Evolutionary conservation across 305 asterid species (phyloP), one percentile per base, ranked within the genome.

Genomic region (Ruellia speciosa): DNA sequence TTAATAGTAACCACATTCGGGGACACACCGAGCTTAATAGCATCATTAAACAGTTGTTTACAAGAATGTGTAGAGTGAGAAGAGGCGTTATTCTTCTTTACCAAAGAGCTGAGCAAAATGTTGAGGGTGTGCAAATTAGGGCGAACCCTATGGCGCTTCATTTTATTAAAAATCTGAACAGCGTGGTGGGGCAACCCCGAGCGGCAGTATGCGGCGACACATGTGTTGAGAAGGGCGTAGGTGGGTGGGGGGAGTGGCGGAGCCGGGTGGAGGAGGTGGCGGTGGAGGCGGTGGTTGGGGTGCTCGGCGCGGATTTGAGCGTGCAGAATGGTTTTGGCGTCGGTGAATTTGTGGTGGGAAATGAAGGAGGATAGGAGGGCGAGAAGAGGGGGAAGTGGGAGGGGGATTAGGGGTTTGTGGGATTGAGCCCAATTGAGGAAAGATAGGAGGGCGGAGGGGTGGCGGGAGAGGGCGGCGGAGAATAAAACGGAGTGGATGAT

Each of bases 1-100:
- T 86, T 92, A 35, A 79, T 75, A 49, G 87, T 85, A 72, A 71
- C 79, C 4, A 81, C 79, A 72, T 63, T 80, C 0, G 96, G 94
- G 3, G 28, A 48, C 17, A 82, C 65, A 0, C 95, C 93, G 9
- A 92, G 82, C 65, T 63, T 70, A 43, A 88, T 45, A 1, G 84
- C 95, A 66, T 92, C 96, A 68, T 70, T 52, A 62, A 92, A 77
- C 70, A 88, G 49, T 61, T 88, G 90, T 40, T 57, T 66, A 63
- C 94, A 81, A 15, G 73, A 66, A 19, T 9, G 56, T 0, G 74
- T 28, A 0, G 88, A 70, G 12, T 73, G 89, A 11, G 93, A 67
- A 14, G 89, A 79, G 10, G 76, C 72, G 51, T 24, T 24, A 4
- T 50, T 54, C 14, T 63, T 76, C 71, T 78, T 90, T 59, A 84